A percentile compares a stretch with the other conserved stretches of the same genome.
phyloP scores from a whole-genome alignment of 1,284 basidiomycete genomes.

The Fomitopsis palustris region DNA sequence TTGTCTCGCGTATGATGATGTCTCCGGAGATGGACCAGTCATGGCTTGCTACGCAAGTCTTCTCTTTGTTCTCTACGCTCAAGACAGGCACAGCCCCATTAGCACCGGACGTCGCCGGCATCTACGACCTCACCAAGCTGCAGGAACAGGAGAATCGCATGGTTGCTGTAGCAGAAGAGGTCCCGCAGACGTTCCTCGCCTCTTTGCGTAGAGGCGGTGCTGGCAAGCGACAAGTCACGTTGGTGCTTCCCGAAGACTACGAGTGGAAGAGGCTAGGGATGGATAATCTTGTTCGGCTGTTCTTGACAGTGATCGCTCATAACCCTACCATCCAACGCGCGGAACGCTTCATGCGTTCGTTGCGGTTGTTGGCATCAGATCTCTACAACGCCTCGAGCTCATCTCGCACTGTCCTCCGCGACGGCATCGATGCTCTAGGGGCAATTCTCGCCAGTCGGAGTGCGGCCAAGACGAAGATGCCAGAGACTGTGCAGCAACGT shows the following conservation, averaged over 20 bases:
- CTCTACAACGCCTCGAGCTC: constrained; percentile 53
- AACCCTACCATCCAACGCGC: constrained; percentile 65
- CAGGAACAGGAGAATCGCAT: constrained; percentile 75
- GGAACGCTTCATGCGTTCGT: constrained; percentile 62
- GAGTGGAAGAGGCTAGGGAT: constrained; percentile 55
- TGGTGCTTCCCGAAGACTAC: constrained; percentile 59
- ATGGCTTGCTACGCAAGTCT: constrained; percentile 51
- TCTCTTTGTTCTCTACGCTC: constrained; percentile 53
- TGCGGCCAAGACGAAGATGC: constrained; percentile 42
- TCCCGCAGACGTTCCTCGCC: constrained; percentile 59
- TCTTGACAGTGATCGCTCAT: constrained; percentile 79
- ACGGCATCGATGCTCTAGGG: constrained; percentile 70
- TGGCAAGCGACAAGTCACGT: constrained; percentile 21
- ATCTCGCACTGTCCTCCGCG: constrained; percentile 53
- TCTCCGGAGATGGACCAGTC: constrained; percentile 45
- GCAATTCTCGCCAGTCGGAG: constrained; percentile 45
- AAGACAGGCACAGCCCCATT: constrained; percentile 35
- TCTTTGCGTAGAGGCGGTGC: constrained; percentile 40
- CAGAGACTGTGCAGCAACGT: constrained; percentile 34
- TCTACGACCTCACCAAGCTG: constrained; percentile 59
- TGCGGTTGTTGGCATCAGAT: constrained; percentile 55
- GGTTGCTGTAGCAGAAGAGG: constrained; percentile 64
- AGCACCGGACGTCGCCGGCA: constrained; percentile 61
- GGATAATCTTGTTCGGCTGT: constrained; percentile 69
- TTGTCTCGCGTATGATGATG: constrained; percentile 52